These are phyloP conservation scores for Monosporascus cannonballus DNA, from an alignment of 2,329 filamentous ascomycete species.

Conservation along the genomic window DNA sequence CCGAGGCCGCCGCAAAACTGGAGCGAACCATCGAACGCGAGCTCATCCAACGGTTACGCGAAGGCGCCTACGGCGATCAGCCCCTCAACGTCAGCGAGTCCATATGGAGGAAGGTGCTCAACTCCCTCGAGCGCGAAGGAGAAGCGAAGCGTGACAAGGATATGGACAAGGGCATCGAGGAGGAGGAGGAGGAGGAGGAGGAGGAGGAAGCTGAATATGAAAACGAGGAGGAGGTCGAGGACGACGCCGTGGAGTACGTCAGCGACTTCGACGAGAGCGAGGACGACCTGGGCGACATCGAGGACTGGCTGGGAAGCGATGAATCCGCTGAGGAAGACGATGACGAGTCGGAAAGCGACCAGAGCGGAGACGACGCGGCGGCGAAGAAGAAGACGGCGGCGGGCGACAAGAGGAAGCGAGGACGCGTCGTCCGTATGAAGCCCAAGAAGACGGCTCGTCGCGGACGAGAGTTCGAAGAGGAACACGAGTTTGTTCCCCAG, in stretches of 20 bases:
- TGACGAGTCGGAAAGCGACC: conserved; percentile 52
- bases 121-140: conserved; percentile 80
- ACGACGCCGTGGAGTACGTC: conserved; percentile 83
- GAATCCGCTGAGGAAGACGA: conserved; percentile 54
- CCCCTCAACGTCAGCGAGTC: conserved; percentile 91
- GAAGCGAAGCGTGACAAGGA: conserved; percentile 81
- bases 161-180: conserved; percentile 77
- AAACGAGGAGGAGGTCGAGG: conserved; percentile 63
- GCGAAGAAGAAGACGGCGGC: conserved; percentile 39
- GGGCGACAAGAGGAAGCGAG: conserved; percentile 42
- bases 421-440: conserved; percentile 31
- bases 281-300: conserved; percentile 71
- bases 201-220: conserved; percentile 56
- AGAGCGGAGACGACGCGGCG: conserved; percentile 49
- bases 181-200: conserved; percentile 61
- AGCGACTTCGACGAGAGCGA: conserved; percentile 84
- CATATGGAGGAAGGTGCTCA: conserved; percentile 96
- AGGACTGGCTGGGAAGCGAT: conserved; percentile 86
- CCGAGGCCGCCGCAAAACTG: conserved; percentile 81
- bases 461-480: conserved; percentile 71
- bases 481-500: conserved; percentile 51
- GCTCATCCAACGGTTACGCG: conserved; percentile 82
- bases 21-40: conserved; percentile 94
- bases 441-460: conserved; percentile 53
- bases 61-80: conserved; percentile 89